Evolutionary conservation across 306 rosid species (phyloP).

Genomic region (Cicer judaicum): DNA sequence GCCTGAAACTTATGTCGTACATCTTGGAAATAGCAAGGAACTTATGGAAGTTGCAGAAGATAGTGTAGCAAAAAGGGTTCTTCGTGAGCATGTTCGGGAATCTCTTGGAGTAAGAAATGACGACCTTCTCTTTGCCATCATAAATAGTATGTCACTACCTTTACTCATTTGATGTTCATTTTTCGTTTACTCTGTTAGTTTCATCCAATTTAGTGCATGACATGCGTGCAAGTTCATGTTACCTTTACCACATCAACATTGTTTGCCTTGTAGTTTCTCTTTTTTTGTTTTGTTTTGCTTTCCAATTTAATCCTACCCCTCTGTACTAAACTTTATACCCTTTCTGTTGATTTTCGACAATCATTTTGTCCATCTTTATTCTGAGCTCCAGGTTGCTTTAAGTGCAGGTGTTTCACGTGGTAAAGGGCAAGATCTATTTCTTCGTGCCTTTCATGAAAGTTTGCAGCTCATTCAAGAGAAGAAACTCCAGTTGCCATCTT

Average conservation of each 20-base stretch:
- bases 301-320: slow-evolving; percentile 31
- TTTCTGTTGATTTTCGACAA: slow-evolving; percentile 26
- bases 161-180: slow-evolving; percentile 7
- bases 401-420: slow-evolving; percentile 92
- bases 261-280: slow-evolving; percentile 19
- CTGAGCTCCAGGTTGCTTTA: slow-evolving; percentile 40
- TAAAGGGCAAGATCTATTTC: slow-evolving; percentile 96
- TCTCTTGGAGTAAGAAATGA: slow-evolving; percentile 91
- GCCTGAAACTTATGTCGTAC: slow-evolving; percentile 92
- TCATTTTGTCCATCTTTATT: slow-evolving; percentile 24
- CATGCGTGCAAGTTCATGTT: slow-evolving; percentile 10
- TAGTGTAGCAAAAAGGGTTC: slow-evolving; percentile 83
- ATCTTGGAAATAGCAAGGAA: slow-evolving; percentile 98
- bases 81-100: slow-evolving; percentile 88
- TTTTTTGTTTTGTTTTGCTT: slow-evolving; percentile 37
- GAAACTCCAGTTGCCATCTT: slow-evolving; percentile 77
- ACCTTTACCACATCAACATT: slow-evolving; percentile 23
- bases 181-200: background rate
- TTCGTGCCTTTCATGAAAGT: slow-evolving; percentile 75
- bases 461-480: slow-evolving; percentile 68
- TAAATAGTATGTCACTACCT: slow-evolving; percentile 71
- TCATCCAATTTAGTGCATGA: slow-evolving; percentile 15
- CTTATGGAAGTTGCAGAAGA: slow-evolving; percentile 95
- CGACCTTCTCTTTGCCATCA: slow-evolving; percentile 88
- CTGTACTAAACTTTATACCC: background rate